phyloP scores from a whole-genome alignment of 2,329 filamentous ascomycete species.

The Ilyonectria destructans region DNA sequence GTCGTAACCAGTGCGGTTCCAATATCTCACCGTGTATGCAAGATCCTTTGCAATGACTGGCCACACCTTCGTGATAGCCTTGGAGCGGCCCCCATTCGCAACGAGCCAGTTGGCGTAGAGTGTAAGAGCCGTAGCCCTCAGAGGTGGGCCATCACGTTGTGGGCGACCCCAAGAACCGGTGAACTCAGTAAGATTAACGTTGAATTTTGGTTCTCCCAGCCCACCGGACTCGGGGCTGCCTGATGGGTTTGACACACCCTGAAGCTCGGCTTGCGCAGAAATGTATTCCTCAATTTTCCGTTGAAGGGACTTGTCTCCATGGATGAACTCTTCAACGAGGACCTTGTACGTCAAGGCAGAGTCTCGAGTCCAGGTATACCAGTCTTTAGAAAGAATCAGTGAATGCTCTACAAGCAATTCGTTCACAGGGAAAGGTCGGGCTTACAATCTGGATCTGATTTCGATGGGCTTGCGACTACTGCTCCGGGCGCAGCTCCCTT shows the following conservation, averaged over 20 bases:
- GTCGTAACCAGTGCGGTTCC: constrained; percentile 77
- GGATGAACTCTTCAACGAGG: constrained; percentile 75
- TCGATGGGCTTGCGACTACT: constrained; percentile 71
- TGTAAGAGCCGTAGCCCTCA: constrained; percentile 80
- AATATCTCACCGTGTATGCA: constrained; percentile 79
- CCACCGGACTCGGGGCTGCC: constrained; percentile 67
- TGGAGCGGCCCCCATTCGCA: constrained; percentile 71
- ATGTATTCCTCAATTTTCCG: constrained; percentile 77
- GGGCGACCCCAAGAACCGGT: constrained; percentile 81
- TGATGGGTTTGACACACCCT: constrained; percentile 78
- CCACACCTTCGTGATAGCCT: constrained; percentile 73
- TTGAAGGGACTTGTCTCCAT: constrained; percentile 72
- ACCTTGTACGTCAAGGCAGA: constrained; percentile 79
- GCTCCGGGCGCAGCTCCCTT: constrained; percentile 64
- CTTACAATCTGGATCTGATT: constrained; percentile 61
- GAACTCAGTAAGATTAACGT: constrained; percentile 75
- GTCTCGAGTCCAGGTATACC: constrained; percentile 84
- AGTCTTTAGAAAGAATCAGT: constrained; percentile 71
- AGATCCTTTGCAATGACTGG: constrained; percentile 83
- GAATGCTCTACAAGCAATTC: background rate
- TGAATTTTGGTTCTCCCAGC: constrained; percentile 82
- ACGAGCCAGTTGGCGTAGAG: constrained; percentile 80
- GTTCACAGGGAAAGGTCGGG: background rate
- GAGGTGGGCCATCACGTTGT: constrained; percentile 83
- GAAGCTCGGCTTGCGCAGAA: constrained; percentile 75